Conservation (phyloP, 148 eudicot genomes). For the Agrostemma githago region DNA sequence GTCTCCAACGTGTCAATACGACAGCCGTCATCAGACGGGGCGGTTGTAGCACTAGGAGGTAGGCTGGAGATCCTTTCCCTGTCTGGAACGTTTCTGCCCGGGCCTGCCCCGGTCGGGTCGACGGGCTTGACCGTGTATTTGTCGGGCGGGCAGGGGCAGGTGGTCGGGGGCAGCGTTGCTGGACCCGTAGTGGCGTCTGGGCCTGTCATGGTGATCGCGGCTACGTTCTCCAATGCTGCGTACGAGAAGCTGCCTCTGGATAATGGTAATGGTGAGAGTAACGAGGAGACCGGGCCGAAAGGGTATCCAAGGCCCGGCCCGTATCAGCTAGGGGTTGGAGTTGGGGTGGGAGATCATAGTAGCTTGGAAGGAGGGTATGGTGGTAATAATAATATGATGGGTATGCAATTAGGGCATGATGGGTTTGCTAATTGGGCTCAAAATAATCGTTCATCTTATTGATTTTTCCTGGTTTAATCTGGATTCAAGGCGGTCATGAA, state of each 20-base stretch:
- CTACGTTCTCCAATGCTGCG: conserved; percentile 23
- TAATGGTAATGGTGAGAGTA: neutral
- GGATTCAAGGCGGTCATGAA: no score
- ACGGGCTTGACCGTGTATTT: conserved; percentile 20
- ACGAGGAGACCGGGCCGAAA: conserved; percentile 1
- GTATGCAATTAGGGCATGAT: conserved; percentile 27
- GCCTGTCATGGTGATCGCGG: conserved; percentile 22
- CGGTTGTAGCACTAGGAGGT: conserved; percentile 10
- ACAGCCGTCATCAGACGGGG: conserved; percentile 12
- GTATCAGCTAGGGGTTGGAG: neutral
- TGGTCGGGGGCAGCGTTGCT: conserved; percentile 17
- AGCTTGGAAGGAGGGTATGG: conserved; percentile 11
- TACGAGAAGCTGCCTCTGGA: conserved; percentile 21
- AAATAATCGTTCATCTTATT: conserved; percentile 12
- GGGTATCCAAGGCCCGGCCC: neutral
- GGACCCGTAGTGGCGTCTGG: conserved; percentile 18
- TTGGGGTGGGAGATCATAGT: neutral
- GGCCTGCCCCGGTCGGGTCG: conserved; percentile 14
- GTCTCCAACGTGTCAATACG: conserved; percentile 17
- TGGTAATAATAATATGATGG: conserved; percentile 14
- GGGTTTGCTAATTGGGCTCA: conserved; percentile 18
- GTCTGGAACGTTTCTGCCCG: conserved; percentile 17
- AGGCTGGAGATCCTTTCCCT: conserved; percentile 17
- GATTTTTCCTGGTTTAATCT: no score
- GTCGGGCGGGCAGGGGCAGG: conserved; percentile 22